Percentiles rank a stretch among this genome's conserved stretches.
These are phyloP conservation scores for Vigna mungo DNA, from an alignment of 306 rosid species.

Conservation along the genomic window DNA sequence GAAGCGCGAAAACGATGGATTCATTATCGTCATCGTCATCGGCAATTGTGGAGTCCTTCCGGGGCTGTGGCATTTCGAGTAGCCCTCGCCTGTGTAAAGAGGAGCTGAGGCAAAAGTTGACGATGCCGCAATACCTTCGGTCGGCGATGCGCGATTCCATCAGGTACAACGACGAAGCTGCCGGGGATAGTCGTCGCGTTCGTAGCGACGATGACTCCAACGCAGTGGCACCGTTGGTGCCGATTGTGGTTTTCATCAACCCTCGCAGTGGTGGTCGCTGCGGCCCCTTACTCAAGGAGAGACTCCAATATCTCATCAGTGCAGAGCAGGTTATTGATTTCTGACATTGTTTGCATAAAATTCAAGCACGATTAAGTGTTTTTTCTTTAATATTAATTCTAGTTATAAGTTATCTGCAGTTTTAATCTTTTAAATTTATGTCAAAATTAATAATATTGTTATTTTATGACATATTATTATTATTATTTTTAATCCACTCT, in stretches of 20 bases:
- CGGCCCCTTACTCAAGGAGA: conserved; percentile 79
- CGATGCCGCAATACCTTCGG: conserved; percentile 80
- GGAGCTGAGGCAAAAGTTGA: conserved; percentile 58
- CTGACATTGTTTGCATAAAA: neutral
- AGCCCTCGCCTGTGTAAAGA: conserved; percentile 61
- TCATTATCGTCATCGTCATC: conserved; percentile 56
- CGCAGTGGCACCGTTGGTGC: conserved; percentile 55
- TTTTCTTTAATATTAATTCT: too few relatives aligned
- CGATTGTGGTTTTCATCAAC: conserved; percentile 82
- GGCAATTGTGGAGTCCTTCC: conserved; percentile 67
- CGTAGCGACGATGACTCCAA: neutral
- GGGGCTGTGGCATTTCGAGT: conserved; percentile 67
- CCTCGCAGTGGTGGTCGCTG: conserved; percentile 84
- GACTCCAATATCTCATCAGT: conserved; percentile 76
- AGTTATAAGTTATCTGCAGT: too few relatives aligned
- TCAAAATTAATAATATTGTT: too few relatives aligned
- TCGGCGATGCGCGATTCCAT: conserved; percentile 81
- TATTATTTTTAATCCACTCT: too few relatives aligned
- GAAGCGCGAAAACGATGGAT: conserved; percentile 32
- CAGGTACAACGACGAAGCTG: conserved; percentile 54
- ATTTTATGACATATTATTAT: too few relatives aligned
- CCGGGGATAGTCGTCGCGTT: conserved; percentile 52
- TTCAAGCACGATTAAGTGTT: too few relatives aligned
- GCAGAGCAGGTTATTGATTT: conserved; percentile 76
- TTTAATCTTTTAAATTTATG: too few relatives aligned